Percentiles rank a stretch among this genome's conserved stretches.
Conservation (phyloP, 345 rosid genomes). For the Citrus glauca region DNA sequence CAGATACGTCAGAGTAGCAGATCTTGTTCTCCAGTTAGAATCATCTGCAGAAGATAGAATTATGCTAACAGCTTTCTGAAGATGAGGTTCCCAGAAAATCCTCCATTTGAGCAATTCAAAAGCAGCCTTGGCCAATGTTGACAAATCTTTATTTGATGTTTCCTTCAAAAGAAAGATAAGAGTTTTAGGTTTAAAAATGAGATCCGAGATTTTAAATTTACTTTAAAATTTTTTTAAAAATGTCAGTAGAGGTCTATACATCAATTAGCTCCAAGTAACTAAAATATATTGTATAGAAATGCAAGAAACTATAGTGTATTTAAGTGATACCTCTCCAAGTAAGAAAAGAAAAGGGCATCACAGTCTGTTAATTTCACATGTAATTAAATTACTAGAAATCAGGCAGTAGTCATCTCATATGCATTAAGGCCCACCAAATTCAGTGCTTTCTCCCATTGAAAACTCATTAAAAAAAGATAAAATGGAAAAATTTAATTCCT, state of each 20-base stretch:
- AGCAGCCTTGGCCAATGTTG: constrained; percentile 91
- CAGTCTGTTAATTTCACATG: background rate
- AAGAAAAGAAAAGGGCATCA: background rate
- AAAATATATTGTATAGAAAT: background rate
- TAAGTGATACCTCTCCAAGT: background rate
- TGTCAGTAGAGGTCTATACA: background rate
- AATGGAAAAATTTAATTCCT: background rate
- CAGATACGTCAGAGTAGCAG: constrained; percentile 85
- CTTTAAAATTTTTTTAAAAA: background rate
- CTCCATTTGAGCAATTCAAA: constrained; percentile 96
- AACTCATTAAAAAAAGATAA: background rate
- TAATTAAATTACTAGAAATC: background rate
- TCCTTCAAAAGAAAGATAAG: constrained; percentile 50
- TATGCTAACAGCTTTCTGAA: constrained; percentile 64
- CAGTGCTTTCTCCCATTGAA: background rate
- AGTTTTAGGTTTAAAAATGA: constrained; percentile 3
- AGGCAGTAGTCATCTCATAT: background rate
- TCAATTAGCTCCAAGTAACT: constrained; percentile 5
- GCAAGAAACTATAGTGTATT: background rate
- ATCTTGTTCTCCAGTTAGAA: constrained; percentile 95
- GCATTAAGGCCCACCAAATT: background rate
- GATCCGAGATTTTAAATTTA: no score
- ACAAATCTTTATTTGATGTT: constrained; percentile 94
- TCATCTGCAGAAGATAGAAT: constrained; percentile 74
- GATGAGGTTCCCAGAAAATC: constrained; percentile 71